Evolutionary conservation across 106 monocot species (phyloP).

Genomic region (Cymbidium sinense): DNA sequence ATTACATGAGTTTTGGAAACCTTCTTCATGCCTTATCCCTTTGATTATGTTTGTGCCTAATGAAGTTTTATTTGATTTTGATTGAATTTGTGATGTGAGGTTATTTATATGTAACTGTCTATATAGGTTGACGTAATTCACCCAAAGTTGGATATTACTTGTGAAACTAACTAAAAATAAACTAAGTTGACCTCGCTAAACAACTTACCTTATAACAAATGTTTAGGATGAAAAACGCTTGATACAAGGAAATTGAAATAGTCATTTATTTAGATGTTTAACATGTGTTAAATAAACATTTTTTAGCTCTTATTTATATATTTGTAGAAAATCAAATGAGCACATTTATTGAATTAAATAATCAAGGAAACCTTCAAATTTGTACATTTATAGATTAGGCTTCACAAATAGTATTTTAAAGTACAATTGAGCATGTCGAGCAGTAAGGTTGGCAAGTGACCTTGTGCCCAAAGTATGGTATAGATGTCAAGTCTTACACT

Average conservation of each 20-base stretch:
- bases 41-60: not conserved
- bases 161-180: not conserved
- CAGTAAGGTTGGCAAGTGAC: not conserved
- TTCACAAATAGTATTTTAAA: not conserved
- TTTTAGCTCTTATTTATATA: too few relatives aligned
- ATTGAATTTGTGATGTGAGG: not conserved
- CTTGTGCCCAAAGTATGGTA: not conserved
- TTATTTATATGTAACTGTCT: not conserved
- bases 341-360: not conserved
- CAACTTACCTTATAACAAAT: conserved; percentile 1
- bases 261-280: not conserved
- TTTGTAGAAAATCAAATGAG: not conserved
- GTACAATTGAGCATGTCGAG: not conserved
- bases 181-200: not conserved
- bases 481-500: not conserved
- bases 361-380: not conserved
- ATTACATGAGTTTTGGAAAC: not conserved
- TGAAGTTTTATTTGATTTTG: not conserved
- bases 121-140: not conserved
- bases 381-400: not conserved
- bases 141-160: not conserved
- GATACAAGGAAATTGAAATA: not conserved
- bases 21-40: not conserved
- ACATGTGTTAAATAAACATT: not conserved
- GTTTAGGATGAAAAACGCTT: not conserved